A percentile compares a stretch with the other conserved stretches of the same genome.
phyloP scores from a whole-genome alignment of 305 asterid genomes.

The Euphrasia arctica region DNA sequence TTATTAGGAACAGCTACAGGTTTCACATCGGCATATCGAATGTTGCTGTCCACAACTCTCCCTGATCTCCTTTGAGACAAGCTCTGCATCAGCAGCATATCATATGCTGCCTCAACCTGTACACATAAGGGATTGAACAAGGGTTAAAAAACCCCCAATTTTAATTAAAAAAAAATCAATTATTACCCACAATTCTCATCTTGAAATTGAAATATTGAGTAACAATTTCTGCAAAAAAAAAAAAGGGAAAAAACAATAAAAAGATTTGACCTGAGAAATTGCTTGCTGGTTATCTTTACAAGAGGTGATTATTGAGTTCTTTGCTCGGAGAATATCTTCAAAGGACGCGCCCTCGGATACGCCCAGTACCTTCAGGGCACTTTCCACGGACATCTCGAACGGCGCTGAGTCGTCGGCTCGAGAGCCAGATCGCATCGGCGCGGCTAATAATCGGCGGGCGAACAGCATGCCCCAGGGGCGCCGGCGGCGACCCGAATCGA shows the following conservation, averaged over 20 bases:
- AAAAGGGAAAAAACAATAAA: neutral
- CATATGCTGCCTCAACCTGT: slow-evolving; percentile 98
- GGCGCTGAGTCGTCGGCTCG: slow-evolving; percentile 95
- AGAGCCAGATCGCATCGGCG: slow-evolving; percentile 66
- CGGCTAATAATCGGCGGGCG: slow-evolving; percentile 43
- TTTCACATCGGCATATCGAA: slow-evolving; percentile 93
- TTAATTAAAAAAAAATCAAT: too few species aligned
- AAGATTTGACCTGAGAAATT: slow-evolving; percentile 52
- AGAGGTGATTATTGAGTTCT: slow-evolving; percentile 60
- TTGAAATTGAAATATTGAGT: neutral
- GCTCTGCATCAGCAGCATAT: slow-evolving; percentile 93
- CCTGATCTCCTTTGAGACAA: slow-evolving; percentile 90
- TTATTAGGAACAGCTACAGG: slow-evolving; percentile 49
- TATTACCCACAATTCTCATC: too few species aligned
- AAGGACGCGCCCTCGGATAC: slow-evolving; percentile 89
- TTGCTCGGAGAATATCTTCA: slow-evolving; percentile 92
- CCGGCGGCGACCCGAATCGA: slow-evolving; percentile 30
- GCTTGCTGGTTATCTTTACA: slow-evolving; percentile 76
- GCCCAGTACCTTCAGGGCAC: slow-evolving; percentile 81
- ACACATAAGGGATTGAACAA: slow-evolving; percentile 19
- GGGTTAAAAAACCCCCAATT: neutral
- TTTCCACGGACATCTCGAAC: slow-evolving; percentile 95
- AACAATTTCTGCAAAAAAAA: neutral
- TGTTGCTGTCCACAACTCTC: slow-evolving; percentile 69
- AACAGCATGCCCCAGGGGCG: slow-evolving; percentile 31